phyloP scores from a whole-genome alignment of 129 eudicot species.

The Oenanthe sinensis region DNA sequence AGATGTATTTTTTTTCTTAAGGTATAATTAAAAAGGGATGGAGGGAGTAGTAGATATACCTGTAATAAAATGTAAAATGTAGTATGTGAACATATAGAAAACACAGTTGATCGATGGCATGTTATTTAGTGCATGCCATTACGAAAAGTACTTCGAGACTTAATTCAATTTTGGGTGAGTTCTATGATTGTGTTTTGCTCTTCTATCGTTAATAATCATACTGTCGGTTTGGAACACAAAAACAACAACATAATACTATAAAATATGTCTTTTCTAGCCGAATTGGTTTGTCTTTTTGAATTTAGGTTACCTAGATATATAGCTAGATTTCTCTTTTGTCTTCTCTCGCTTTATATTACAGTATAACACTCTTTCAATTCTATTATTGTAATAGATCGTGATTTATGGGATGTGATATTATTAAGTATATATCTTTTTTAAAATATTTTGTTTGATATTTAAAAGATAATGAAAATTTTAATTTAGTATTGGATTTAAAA shows the following conservation, averaged over 20 bases:
- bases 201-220: neutral
- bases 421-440: too few relatives aligned
- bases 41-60: too few relatives aligned
- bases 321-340: neutral
- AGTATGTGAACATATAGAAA: neutral
- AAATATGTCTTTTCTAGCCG: neutral
- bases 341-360: neutral
- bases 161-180: conserved; percentile 8
- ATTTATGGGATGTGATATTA: too few relatives aligned
- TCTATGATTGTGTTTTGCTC: conserved; percentile 13
- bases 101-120: conserved; percentile 6
- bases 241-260: neutral
- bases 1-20: too few relatives aligned
- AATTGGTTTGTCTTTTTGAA: neutral
- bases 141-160: neutral
- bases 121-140: conserved; percentile 15
- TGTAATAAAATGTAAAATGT: neutral
- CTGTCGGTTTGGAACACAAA: neutral
- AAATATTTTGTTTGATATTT: too few relatives aligned
- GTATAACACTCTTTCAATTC: too few relatives aligned
- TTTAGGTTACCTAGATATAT: neutral
- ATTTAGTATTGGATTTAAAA: neutral
- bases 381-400: too few relatives aligned
- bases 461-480: too few relatives aligned
- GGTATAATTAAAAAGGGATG: too few relatives aligned